Base-by-base conservation (phyloP, 2,329 filamentous ascomycete species). In the Onygenales sp. region DNA sequence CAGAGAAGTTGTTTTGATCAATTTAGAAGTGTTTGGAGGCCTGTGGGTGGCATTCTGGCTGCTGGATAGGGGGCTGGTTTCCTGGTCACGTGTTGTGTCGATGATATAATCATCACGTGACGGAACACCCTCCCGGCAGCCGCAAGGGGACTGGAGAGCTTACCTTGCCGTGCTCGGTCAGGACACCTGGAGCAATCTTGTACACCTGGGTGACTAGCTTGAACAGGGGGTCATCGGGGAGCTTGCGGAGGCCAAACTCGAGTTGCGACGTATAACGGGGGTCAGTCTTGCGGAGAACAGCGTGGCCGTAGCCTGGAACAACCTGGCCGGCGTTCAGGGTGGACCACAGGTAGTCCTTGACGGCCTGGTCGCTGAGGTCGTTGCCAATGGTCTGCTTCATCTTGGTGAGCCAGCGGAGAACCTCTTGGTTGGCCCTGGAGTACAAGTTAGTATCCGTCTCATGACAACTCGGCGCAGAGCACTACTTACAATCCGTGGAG, bases 181-280 rank as follows among this genome's bases (percentile, higher is more conserved):
- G 82, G 67, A 98, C 93, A 68, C 86, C 87, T 61, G 93, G 93
- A 61, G 93, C 93, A 67, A 98, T 97, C 88, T 98, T 98, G 88
- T 97, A 98, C 65, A 98, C 93, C 81, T 98, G 93, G 83, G 88
- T 94, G 78, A 98, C 93, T 64, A 98, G 88, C 84, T 98, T 90
- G 88, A 96, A 98, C 91, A 98, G 94, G 67, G 92, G 91, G 82
- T 97, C 93, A 68, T 95, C 82, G 70, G 92, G 88, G 72, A 96
- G 85, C 74, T 96, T 88, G 79, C 88, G 82, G 66, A 91, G 88
- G 59, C 92, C 93, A 66, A 98, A 98, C 73, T 91, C 86, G 79
- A 93, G 91, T 84, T 98, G 93, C 63, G 91, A 94, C 70, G 88
- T 89, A 83, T 98, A 98, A 71, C 93, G 92, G 70, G 93, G 93